These are phyloP conservation scores for Dothistroma pini DNA, from an alignment of 2,329 filamentous ascomycete genomes.

Conservation along the genomic window DNA sequence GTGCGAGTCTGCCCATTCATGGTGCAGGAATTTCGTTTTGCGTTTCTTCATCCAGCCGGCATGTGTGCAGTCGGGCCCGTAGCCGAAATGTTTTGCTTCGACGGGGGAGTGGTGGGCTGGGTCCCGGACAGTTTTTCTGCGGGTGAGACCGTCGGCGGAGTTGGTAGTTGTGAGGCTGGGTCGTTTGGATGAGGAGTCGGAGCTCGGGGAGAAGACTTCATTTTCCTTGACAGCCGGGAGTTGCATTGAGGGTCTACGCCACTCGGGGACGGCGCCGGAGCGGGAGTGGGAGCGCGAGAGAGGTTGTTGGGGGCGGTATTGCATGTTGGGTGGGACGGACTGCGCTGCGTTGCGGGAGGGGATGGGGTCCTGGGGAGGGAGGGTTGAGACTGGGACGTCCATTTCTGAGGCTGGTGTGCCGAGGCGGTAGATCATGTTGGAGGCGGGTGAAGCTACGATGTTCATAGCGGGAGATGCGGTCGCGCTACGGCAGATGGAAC, in stretches of 20 bases:
- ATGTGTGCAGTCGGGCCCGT: constrained; percentile 47
- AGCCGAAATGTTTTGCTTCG: constrained; percentile 30
- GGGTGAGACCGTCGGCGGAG: constrained; percentile 19
- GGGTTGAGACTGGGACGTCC: constrained; percentile 65
- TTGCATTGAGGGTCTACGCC: constrained; percentile 64
- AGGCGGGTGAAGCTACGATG: constrained; percentile 47
- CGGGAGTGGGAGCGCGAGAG: constrained; percentile 37
- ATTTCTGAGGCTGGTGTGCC: constrained; percentile 88
- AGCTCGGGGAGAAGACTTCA: constrained; percentile 28
- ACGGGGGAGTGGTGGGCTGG: constrained; percentile 33
- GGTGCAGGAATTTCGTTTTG: constrained; percentile 79
- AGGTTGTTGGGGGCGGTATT: constrained; percentile 56
- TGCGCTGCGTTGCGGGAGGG: constrained; percentile 71
- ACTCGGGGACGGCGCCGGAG: constrained; percentile 38
- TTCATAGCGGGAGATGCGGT: constrained; percentile 47
- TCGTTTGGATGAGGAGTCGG: constrained; percentile 38
- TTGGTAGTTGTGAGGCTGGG: constrained; percentile 31
- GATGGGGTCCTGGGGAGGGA: constrained; percentile 55
- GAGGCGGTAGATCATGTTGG: constrained; percentile 59
- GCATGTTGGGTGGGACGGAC: constrained; percentile 92
- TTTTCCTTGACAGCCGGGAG: constrained; percentile 67
- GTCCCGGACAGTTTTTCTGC: constrained; percentile 23
- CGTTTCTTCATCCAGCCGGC: constrained; percentile 95
- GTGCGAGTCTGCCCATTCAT: constrained; percentile 92
- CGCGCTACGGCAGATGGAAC: constrained; percentile 46